Percentiles rank a stretch among this genome's conserved stretches.
Evolutionary conservation across 306 rosid genomes (phyloP).

Genomic region (Echinosophora koreensis): DNA sequence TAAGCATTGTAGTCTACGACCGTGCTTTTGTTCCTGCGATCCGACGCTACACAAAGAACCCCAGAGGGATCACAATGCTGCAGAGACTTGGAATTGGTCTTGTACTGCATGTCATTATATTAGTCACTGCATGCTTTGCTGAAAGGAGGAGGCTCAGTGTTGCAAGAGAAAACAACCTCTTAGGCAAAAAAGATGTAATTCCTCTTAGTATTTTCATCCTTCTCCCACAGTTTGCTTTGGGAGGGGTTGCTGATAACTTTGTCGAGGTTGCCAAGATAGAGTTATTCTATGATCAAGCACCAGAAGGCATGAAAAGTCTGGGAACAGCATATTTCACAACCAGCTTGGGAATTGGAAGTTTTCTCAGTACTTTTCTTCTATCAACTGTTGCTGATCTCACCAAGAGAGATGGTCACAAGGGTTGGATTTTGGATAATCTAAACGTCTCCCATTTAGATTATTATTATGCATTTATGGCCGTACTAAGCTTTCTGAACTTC

Average conservation of each 20-base stretch:
- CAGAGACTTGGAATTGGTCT: conserved; percentile 84
- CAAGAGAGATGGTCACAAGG: conserved; percentile 54
- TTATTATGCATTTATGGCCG: conserved; percentile 71
- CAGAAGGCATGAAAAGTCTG: conserved; percentile 78
- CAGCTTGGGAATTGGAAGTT: conserved; percentile 70
- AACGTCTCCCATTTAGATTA: conserved; percentile 73
- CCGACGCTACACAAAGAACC: conserved; percentile 68
- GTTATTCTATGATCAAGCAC: conserved; percentile 90
- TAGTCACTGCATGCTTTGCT: conserved; percentile 58
- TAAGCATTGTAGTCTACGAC: conserved; percentile 67
- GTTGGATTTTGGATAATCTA: conserved; percentile 82
- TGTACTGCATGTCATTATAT: conserved; percentile 55
- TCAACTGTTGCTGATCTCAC: conserved; percentile 64
- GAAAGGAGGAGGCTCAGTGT: conserved; percentile 68
- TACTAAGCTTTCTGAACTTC: conserved; percentile 63
- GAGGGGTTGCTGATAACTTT: conserved; percentile 73
- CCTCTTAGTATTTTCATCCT: conserved; percentile 82
- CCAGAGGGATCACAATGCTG: conserved; percentile 85
- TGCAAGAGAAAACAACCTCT: conserved; percentile 52
- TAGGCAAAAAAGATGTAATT: conserved; percentile 45
- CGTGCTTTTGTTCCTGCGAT: conserved; percentile 60
- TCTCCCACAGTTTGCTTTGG: conserved; percentile 77
- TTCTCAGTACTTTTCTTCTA: conserved; percentile 69
- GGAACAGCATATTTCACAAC: conserved; percentile 77
- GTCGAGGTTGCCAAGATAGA: conserved; percentile 81